Conservation (phyloP, 768 basidiomycete species). For the Amanita molliuscula region DNA sequence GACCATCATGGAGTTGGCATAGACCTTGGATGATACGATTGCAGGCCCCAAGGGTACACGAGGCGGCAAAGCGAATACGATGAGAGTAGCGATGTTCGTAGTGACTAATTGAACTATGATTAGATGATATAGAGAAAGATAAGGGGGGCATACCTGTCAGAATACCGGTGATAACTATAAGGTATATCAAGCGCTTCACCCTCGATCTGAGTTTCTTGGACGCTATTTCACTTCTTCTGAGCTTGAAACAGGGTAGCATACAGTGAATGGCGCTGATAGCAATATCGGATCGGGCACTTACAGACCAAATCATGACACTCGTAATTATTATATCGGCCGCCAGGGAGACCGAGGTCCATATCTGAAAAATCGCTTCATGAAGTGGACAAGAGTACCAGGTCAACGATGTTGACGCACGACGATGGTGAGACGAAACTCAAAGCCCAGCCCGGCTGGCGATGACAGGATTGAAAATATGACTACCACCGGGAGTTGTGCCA, state of each 20-base stretch:
- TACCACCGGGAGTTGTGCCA: neutral
- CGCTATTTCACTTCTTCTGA: conserved; percentile 15
- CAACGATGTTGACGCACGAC: neutral
- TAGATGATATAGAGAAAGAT: neutral
- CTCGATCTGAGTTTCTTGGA: conserved; percentile 16
- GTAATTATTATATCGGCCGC: conserved; percentile 21
- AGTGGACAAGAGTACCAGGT: neutral
- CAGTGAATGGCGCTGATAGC: neutral
- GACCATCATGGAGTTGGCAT: conserved; percentile 23
- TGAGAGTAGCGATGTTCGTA: neutral
- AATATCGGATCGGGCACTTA: conserved; percentile 7
- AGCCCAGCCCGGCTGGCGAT: conserved; percentile 15
- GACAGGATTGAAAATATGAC: no score
- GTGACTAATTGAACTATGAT: neutral
- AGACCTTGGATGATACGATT: conserved; percentile 23
- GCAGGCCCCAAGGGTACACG: conserved; percentile 13
- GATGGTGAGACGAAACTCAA: conserved; percentile 1
- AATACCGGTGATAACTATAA: conserved; percentile 24
- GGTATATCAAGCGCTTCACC: conserved; percentile 19
- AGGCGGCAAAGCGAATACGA: neutral
- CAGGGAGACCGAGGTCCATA: conserved; percentile 22
- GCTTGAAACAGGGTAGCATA: conserved; percentile 1
- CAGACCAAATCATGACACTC: conserved; percentile 20
- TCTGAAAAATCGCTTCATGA: neutral
- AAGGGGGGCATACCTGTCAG: conserved; percentile 16